Base-by-base conservation (phyloP, 1,139 yeast genomes). In the Taphrina pruni region DNA sequence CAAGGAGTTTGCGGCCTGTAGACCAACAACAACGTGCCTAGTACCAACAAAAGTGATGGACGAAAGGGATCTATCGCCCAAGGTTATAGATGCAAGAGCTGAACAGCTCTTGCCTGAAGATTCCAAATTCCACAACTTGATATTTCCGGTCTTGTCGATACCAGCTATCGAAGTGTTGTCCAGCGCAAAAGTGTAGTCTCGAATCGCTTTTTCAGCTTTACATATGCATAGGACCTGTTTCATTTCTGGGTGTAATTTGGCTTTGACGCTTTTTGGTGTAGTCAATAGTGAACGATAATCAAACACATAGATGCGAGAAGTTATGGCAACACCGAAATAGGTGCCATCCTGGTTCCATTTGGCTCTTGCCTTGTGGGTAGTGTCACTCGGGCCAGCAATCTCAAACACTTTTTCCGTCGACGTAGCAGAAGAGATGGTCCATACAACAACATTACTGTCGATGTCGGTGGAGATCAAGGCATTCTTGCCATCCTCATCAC, bases 171-270 rank as follows among this genome's bases (percentile, higher is more conserved):
- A 50, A 6, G 65, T 50, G 38, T 41, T 38, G 38, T 60, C 65
- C 20, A 39, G 38, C 17, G 65, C 35, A 26, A 60, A 60, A 11
- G 41, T 39, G 38, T 45, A 60, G 50, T 60, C 65, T 38, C 48
- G 51, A 17, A 60, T 50, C 7, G 65, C 56, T 26, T 60, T 60
- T 12, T 60, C 65, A 9, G 65, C 35, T 17, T 58, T 58, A 48
- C 65, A 60, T 8, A 60, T 60, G 41, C 62, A 58, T 32, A 58
- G 26, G 26, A 26, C 43, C 6, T 58, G 62, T 32, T 26, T 43
- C 43, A 32, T 39, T 14, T 58, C 62, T 14, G 62, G 62, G 45
- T 58, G 62, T 26, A 58, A 26, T 54, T 45, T 58, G 38, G 50
- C 51, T 21, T 50, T 50, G 39, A 50, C 46, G 3, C 35, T 39